These are phyloP conservation scores for Aspergillus haitiensis DNA, from an alignment of 495 filamentous ascomycete genomes.

Conservation along the genomic window DNA sequence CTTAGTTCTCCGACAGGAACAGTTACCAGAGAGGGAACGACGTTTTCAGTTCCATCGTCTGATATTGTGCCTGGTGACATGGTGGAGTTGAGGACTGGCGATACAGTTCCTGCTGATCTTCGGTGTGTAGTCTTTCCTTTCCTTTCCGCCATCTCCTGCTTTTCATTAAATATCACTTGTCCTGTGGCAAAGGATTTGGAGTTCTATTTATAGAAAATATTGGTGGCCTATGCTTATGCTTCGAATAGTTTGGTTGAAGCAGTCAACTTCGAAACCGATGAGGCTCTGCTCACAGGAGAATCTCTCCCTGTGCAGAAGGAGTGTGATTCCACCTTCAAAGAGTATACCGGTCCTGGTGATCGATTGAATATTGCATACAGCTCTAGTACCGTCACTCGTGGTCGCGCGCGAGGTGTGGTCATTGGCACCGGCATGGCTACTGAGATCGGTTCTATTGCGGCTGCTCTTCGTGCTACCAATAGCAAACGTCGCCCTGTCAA, in stretches of 20 bases:
- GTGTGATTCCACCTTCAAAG: conserved; percentile 42
- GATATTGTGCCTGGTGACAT: conserved; percentile 66
- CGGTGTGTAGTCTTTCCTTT: conserved; percentile 49
- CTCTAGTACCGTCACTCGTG: conserved; percentile 70
- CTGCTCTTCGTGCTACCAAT: conserved; percentile 54
- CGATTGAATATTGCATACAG: conserved; percentile 72
- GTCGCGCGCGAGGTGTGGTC: conserved; percentile 65
- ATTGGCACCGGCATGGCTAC: conserved; percentile 72
- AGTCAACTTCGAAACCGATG: conserved; percentile 71
- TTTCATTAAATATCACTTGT: background rate
- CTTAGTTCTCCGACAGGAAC: conserved; percentile 62
- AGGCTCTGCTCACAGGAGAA: conserved; percentile 73
- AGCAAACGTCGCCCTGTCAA: conserved; percentile 53
- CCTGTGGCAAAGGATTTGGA: background rate
- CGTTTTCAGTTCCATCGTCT: conserved; percentile 51
- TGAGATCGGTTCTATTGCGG: conserved; percentile 70
- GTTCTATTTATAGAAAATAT: background rate
- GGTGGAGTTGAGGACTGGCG: conserved; percentile 75
- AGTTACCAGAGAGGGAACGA: conserved; percentile 54
- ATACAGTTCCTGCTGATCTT: conserved; percentile 76
- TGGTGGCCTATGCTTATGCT: background rate
- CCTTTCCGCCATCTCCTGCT: too few species aligned
- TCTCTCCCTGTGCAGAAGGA: conserved; percentile 67
- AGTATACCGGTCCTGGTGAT: conserved; percentile 63
- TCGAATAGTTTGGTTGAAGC: conserved; percentile 58